Percentiles rank a stretch among this genome's conserved stretches.
phyloP scores from a whole-genome alignment of 495 filamentous ascomycete genomes.

The Hyaloscypha variabilis region DNA sequence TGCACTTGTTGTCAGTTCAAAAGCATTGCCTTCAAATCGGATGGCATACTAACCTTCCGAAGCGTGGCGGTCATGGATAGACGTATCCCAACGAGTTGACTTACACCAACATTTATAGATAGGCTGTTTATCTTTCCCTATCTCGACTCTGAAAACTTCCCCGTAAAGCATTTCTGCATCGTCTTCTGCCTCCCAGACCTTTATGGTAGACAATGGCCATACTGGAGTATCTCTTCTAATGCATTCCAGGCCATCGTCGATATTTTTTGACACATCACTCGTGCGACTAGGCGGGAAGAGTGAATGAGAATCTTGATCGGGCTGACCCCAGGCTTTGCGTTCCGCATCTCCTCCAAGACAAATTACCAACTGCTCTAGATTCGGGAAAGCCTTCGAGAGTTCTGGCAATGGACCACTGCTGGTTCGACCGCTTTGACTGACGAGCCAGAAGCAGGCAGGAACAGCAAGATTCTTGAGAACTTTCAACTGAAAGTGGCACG shows the following conservation, averaged over 20 bases:
- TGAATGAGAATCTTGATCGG: background rate
- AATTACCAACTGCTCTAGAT: background rate
- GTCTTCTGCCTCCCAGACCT: background rate
- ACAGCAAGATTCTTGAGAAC: background rate
- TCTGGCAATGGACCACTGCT: background rate
- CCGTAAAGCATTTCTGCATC: background rate
- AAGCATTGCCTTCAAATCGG: background rate
- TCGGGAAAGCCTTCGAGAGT: background rate
- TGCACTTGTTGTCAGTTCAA: background rate
- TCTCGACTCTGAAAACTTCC: background rate
- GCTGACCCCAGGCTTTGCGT: background rate
- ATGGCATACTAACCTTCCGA: background rate
- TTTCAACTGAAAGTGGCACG: background rate
- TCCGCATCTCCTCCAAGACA: background rate
- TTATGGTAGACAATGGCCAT: background rate
- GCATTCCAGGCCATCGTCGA: background rate
- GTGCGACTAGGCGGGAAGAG: background rate
- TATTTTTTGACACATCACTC: background rate
- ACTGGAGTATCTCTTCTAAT: background rate
- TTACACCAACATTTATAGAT: background rate
- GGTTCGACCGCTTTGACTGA: background rate
- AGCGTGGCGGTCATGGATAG: background rate
- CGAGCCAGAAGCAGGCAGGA: background rate
- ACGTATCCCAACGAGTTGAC: background rate
- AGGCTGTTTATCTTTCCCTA: background rate